Evolutionary conservation across 495 filamentous ascomycete genomes (phyloP), one percentile per base, ranked within the genome.

Genomic region (Echria macrotheca): DNA sequence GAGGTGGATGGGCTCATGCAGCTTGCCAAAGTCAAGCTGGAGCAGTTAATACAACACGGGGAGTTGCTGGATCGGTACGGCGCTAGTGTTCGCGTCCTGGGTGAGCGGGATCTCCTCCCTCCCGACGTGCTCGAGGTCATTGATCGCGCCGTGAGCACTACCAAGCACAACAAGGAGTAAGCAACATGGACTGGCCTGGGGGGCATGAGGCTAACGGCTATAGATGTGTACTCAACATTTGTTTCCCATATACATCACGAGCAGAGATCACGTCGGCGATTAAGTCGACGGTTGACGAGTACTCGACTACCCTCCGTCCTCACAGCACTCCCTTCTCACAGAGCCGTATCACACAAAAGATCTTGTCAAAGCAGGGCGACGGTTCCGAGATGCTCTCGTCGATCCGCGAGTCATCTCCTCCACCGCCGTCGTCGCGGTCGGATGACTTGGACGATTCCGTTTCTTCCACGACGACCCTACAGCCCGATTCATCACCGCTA

Each of bases 1-100:
- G 93, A 98, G 65, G 94, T 98, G 25, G 90, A 96, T 65, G 89
- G 87, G 12, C 71, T 98, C 42, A 98, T 98, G 93, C 87, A 95
- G 55, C 94, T 98, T 76, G 91, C 91, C 26, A 95, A 95, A 69
- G 79, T 91, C 49, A 96, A 96, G 71, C 76, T 98, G 11, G 77
- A 81, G 17, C 93, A 98, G 59, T 74, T 98, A 60, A 79, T 85
- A 9, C 89, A 96, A 60, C 93, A 98, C 54, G 93, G 93, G 18
- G 91, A 95, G 58, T 71, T 98, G 24, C 73, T 98, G 38, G 89
- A 98, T 56, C 83, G 86, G 41, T 98, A 97, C 60, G 93, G 94
- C 5, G 94, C 91, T 2, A 76, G 82, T 44, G 81, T 98, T 17
- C 76, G 86, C 36, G 81, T 98, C 3, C 72, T 97, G 5, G 93